Base-by-base conservation (phyloP, 495 filamentous ascomycete genomes). In the Tuber borchii region DNA sequence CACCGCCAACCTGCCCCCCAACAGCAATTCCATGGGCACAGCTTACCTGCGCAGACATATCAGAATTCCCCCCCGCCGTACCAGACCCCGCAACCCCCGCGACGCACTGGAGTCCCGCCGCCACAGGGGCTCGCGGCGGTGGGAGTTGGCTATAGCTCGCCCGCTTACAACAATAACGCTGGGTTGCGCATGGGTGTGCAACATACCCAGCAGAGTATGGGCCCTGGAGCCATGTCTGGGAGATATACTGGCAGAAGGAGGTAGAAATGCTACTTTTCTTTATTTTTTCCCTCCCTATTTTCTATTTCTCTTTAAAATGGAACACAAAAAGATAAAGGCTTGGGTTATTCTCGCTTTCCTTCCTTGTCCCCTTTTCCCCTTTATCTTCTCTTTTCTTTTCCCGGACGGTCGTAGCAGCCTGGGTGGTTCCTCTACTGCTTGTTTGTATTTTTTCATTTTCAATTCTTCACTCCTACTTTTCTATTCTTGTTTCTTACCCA, bases 101-200 rank as follows among this genome's bases (percentile, higher is more conserved):
- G 78, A 14, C 71, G 80, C 40, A 40, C 71, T 0, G 78, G 70
- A 56, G 80, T 82, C 14, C 81, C 81, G 4, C 75, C 81, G 4
- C 81, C 81, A 20, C 81, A 82, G 71, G 81, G 81, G 3, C 78
- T 82, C 20, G 81, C 78, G 2, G 81, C 80, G 1, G 75, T 82
- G 2, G 81, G 81, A 12, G 79, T 78, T 5, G 76, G 80, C 16
- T 73, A 69, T 2, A 71, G 68, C 19, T 42, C 43, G n/a, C 71
- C 43, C 17, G 34, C 68, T 42, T 42, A 43, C 10, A 69, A 69
- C 12, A 20, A 71, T 34, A 42, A 68, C 1, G 76, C 77, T 20
- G 77, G 74, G 16, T 37, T 79, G 61, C 71, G 78, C 34, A 79
- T 79, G 78, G 78, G 78, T 4, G 78, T 79, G 2, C 78, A 79